phyloP scores from a whole-genome alignment of 169 alveolate genomes.

The Plasmodium vivax region DNA sequence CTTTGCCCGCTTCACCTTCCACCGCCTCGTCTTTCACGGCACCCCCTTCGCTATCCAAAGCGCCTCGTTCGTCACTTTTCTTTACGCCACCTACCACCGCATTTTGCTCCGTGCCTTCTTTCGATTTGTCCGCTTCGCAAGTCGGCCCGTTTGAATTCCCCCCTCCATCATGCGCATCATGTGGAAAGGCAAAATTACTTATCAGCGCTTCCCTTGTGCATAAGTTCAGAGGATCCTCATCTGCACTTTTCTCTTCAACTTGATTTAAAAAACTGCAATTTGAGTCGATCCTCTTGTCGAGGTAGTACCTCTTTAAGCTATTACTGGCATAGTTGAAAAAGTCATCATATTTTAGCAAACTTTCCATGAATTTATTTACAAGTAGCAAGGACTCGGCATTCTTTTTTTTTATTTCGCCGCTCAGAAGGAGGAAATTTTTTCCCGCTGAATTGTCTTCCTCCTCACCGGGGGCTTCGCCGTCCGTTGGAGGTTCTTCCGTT shows the following conservation, averaged over 20 bases:
- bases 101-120: neutral
- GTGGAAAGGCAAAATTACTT: neutral
- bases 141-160: neutral
- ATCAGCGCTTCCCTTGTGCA: neutral
- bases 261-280: neutral
- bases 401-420: constrained; percentile 1
- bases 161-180: neutral
- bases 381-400: constrained; percentile 15
- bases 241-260: neutral
- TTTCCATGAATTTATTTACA: constrained; percentile 48
- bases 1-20: neutral
- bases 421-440: constrained; percentile 1
- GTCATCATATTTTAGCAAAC: constrained; percentile 31
- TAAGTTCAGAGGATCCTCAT: neutral
- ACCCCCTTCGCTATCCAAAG: neutral
- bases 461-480: neutral
- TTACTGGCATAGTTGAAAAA: constrained; percentile 6
- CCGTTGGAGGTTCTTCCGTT: neutral
- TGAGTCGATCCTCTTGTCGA: neutral
- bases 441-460: neutral
- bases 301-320: constrained; percentile 19
- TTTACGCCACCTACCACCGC: neutral
- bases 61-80: neutral
- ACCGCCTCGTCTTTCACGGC: neutral
- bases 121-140: neutral